Percentiles rank a stretch among this genome's conserved stretches.
These are phyloP conservation scores for Talaromyces thailandensis DNA, from an alignment of 495 filamentous ascomycete species.

Conservation along the genomic window DNA sequence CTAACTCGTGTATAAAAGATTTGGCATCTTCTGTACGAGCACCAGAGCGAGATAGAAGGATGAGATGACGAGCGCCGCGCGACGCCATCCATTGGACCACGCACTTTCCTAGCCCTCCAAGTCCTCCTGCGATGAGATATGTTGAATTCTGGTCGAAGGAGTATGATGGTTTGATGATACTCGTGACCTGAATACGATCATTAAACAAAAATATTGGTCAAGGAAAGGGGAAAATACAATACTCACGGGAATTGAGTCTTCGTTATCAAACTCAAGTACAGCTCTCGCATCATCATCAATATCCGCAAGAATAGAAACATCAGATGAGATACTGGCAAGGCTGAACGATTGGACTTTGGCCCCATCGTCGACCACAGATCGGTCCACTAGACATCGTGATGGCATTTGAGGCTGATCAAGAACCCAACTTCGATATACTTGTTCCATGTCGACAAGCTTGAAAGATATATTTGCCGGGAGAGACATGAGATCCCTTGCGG, in stretches of 20 bases:
- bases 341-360: background rate
- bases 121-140: background rate
- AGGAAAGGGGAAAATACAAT: background rate
- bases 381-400: background rate
- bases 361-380: background rate
- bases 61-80: background rate
- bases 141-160: background rate
- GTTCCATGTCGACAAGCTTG: background rate
- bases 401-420: background rate
- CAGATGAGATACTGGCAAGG: background rate
- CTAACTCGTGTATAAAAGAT: background rate
- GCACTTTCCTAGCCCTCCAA: background rate
- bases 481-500: background rate
- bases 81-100: background rate
- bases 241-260: background rate
- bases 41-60: background rate
- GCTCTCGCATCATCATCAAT: background rate
- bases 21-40: background rate
- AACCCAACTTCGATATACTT: background rate
- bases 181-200: background rate
- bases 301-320: background rate
- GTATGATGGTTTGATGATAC: background rate
- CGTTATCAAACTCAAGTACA: background rate
- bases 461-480: background rate
- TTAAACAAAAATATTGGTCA: background rate